Evolutionary conservation across 495 filamentous ascomycete genomes (phyloP), one percentile per base, ranked within the genome.

Genomic region (Penicillium macrosclerotiorum): DNA sequence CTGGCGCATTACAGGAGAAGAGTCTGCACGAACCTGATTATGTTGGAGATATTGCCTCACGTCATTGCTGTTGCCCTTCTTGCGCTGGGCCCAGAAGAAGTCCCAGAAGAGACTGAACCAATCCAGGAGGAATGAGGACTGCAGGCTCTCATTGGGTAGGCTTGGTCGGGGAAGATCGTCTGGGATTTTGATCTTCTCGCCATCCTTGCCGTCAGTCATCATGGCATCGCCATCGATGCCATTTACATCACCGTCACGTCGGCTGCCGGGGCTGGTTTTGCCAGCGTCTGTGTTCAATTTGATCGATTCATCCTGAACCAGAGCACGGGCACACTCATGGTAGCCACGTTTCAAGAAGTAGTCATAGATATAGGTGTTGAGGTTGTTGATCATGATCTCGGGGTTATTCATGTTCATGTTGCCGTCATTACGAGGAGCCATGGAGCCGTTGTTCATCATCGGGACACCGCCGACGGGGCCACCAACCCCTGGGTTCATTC

Each of bases 21-120:
- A 13, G 12, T 38, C 20, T 19, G 19, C 37, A 64, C 76, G 35
- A 80, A 95, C 88, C 81, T 92, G 88, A 46, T 82, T 90, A 54
- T 93, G 86, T 35, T 80, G 68, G 16, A 93, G 79, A 64, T 92
- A 91, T 65, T 84, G 79, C 42, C 72, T 73, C 23, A 86, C 80
- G 42, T 74, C 73, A 30, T 71, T 63, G 44, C 57, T 73, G 52
- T 66, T 75, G n/a, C 71, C 73, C 59, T 80, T 78, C 50, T 78
- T 80, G 47, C 86, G 82, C 57, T 86, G 83, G 36, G 88, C 88
- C 57, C 78, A 79, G 57, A 84, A 94, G 58, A 97, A 89, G 52
- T 97, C 93, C 90, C 89, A 97, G 65, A 98, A 98, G 25, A 95
- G 74, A 60, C 82, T 87, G 68, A 94, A 98, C 93, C 93, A 98